A percentile compares a stretch with the other conserved stretches of the same genome.
Evolutionary conservation across 768 basidiomycete genomes (phyloP).

Genomic region (Sporobolomyces phaffii): DNA sequence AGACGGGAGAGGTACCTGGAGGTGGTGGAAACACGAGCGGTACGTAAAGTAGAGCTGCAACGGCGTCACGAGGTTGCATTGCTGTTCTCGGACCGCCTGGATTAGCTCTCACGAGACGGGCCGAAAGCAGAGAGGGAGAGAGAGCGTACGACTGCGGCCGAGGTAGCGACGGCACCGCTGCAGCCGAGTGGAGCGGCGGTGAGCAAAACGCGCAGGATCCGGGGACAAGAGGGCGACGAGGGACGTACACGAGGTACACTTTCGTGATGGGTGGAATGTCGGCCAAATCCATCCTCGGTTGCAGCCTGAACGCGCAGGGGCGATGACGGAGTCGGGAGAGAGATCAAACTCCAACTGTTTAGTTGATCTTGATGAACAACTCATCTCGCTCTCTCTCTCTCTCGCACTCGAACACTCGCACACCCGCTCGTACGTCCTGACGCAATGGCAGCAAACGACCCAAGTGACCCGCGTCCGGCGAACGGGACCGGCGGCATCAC

Average conservation of each 20-base stretch:
- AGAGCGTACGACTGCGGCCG: constrained; percentile 35
- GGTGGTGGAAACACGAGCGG: constrained; percentile 33
- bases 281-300: constrained; percentile 23
- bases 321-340: background rate
- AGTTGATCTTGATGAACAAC: no score
- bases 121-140: no score
- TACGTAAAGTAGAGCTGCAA: constrained; percentile 44
- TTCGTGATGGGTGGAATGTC: constrained; percentile 40
- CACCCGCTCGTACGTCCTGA: background rate
- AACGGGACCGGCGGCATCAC: constrained; percentile 8
- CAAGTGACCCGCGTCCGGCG: no score
- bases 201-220: background rate
- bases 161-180: constrained; percentile 38
- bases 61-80: constrained; percentile 42
- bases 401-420: background rate
- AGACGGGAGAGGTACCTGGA: constrained; percentile 32
- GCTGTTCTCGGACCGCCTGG: constrained; percentile 23
- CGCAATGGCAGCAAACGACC: background rate
- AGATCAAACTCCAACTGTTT: no score
- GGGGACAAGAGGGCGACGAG: background rate
- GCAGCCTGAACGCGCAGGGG: no score
- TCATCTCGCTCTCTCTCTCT: background rate
- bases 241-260: constrained; percentile 35
- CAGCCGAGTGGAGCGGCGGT: background rate
- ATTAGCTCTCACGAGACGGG: background rate